Evolutionary conservation across 2,329 filamentous ascomycete species (phyloP), one percentile per base, ranked within the genome.

Genomic region (Colletotrichum sublineola): DNA sequence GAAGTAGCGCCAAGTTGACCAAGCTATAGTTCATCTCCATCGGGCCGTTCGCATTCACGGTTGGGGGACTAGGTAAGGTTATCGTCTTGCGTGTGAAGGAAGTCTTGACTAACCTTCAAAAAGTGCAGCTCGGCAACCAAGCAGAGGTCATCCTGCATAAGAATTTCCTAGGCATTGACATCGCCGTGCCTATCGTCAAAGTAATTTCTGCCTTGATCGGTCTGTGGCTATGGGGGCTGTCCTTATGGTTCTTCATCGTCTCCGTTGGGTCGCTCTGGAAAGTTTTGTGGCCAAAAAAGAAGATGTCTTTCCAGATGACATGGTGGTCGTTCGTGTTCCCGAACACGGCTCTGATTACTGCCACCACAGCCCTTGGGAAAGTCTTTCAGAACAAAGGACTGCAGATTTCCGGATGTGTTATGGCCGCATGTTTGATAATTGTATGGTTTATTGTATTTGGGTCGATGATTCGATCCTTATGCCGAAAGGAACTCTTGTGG

Each of bases 321-420:
- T 97, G 93, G 91, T 96, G 92, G 81, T 93, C 90, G 4, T 96
- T 95, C 80, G 87, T 95, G 6, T 95, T 95, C 77, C 93, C 93
- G 2, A 94, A 95, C 76, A 95, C 93, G 0, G 93, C 92, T 0
- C 82, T 94, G 71, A 88, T 88, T n/a, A 93, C 91, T 0, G 92
- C 93, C 0, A 96, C 93, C 0, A 91, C 93, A 75, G 89, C 91
- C 2, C 87, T 96, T 62, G 92, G 89, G 0, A 85, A 86, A 12
- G 90, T 90, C 0, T 89, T 93, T 56, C 81, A 87, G 1, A 89
- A 85, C 75, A 80, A 81, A 7, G 86, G 90, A 0, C 88, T 96
- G 53, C 83, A 90, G 53, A 87, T 95, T 12, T 82, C 93, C 42
- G 93, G 92, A 0, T 92, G 89, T 67, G 89, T 89, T 18, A 88